A percentile compares a stretch with the other conserved stretches of the same genome.
These are phyloP conservation scores for Starmerella geochares DNA, from an alignment of 805 yeast genomes.

Conservation along the genomic window DNA sequence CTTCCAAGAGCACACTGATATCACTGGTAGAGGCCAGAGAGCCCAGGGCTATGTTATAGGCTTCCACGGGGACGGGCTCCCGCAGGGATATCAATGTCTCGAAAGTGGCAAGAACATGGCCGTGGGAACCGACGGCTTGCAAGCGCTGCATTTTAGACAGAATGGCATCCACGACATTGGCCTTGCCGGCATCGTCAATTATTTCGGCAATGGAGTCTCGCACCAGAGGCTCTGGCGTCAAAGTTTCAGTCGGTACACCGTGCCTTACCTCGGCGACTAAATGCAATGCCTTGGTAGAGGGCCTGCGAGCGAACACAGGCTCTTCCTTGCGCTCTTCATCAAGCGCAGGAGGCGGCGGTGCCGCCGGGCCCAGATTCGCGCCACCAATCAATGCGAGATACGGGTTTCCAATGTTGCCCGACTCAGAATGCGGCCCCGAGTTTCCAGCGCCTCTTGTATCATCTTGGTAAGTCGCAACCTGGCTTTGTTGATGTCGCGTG, in stretches of 20 bases:
- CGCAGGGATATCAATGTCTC: slow-evolving; percentile 10
- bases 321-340: slow-evolving; percentile 19
- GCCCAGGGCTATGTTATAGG: slow-evolving; percentile 25
- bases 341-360: slow-evolving; percentile 2
- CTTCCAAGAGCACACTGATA: slow-evolving; percentile 25
- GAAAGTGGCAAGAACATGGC: slow-evolving; percentile 13
- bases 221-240: not conserved
- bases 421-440: slow-evolving; percentile 10
- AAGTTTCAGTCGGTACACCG: not conserved
- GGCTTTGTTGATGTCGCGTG: slow-evolving; percentile 32
- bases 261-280: not conserved
- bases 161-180: slow-evolving; percentile 5
- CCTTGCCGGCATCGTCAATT: slow-evolving; percentile 7
- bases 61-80: slow-evolving; percentile 19
- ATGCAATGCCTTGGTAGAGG: not conserved
- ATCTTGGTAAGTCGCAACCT: slow-evolving; percentile 25
- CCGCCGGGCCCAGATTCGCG: slow-evolving; percentile 12
- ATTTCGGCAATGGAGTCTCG: slow-evolving; percentile 7
- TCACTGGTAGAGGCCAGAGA: slow-evolving; percentile 23
- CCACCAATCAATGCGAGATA: slow-evolving; percentile 18
- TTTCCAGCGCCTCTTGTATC: slow-evolving; percentile 22
- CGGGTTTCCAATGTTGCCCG: slow-evolving; percentile 16
- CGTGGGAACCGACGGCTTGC: slow-evolving; percentile 17
- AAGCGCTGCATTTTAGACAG: slow-evolving; percentile 17
- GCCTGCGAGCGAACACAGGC: not conserved